Evolutionary conservation across 1,139 yeast species (phyloP).

Genomic region (Candida labiduridarum): DNA sequence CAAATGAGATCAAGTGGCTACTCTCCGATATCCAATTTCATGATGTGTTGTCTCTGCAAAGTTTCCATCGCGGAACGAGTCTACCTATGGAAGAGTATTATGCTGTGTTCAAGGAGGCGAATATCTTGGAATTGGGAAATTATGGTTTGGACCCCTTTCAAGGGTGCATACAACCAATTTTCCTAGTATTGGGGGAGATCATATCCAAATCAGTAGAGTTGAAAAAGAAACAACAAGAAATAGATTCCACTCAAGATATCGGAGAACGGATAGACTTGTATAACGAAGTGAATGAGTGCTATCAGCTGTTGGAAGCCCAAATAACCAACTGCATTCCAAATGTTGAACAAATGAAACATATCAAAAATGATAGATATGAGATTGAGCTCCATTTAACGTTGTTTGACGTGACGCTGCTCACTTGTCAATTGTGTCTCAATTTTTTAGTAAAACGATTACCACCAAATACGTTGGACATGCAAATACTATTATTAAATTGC

Average conservation of each 20-base stretch:
- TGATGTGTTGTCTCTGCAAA: conserved; percentile 41
- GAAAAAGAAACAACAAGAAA: conserved; percentile 6
- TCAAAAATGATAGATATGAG: conserved; percentile 15
- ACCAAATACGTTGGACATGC: conserved; percentile 33
- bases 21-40: conserved; percentile 47
- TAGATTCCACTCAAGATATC: conserved; percentile 8
- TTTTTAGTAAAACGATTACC: conserved; percentile 29
- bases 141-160: conserved; percentile 54
- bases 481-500: conserved; percentile 25
- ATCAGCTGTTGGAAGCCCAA: conserved; percentile 19
- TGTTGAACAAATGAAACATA: conserved; percentile 21
- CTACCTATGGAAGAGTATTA: conserved; percentile 37
- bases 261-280: conserved; percentile 18
- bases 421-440: conserved; percentile 28
- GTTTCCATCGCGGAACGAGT: conserved; percentile 39
- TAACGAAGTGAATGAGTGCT: conserved; percentile 19
- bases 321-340: conserved; percentile 27
- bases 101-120: conserved; percentile 17
- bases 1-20: conserved; percentile 47
- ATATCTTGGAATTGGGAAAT: conserved; percentile 22
- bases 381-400: conserved; percentile 25
- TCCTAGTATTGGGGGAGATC: conserved; percentile 44
- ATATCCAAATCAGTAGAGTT: conserved; percentile 33
- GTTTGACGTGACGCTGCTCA: conserved; percentile 30
- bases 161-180: conserved; percentile 48